These are phyloP conservation scores for Fusarium sp. DNA, from an alignment of 2,329 filamentous ascomycete genomes.

Conservation along the genomic window DNA sequence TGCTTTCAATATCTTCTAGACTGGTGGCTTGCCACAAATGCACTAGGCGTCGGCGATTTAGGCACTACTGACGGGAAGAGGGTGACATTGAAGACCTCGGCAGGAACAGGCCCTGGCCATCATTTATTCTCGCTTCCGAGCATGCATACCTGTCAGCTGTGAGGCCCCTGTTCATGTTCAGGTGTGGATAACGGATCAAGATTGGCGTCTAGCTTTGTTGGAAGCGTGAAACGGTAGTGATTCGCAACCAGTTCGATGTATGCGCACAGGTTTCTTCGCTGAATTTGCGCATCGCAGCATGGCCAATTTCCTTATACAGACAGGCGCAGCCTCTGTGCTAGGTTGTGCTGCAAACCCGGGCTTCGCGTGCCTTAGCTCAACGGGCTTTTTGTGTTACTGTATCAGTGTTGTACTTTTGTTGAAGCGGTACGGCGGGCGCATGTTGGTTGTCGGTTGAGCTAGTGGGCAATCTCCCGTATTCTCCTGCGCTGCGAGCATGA, in stretches of 20 bases:
- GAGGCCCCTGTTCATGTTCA: conserved; percentile 18
- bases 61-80: conserved; percentile 11
- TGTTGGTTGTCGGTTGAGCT: conserved; percentile 1
- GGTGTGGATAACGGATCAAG: conserved; percentile 17
- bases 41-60: conserved; percentile 9
- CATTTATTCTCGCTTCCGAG: conserved; percentile 17
- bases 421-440: neutral
- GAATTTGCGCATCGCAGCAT: conserved; percentile 12
- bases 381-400: neutral
- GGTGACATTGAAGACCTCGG: conserved; percentile 14
- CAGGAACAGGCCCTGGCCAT: conserved; percentile 11
- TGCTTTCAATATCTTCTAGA: conserved; percentile 18
- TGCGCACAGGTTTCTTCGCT: conserved; percentile 11
- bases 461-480: conserved; percentile 8
- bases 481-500: neutral
- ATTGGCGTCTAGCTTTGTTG: conserved; percentile 1
- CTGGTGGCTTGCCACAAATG: conserved; percentile 8
- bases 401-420: conserved; percentile 1
- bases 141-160: conserved; percentile 11
- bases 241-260: conserved; percentile 15
- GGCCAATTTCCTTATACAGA: conserved; percentile 32
- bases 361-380: conserved; percentile 21
- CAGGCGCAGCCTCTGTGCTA: conserved; percentile 26
- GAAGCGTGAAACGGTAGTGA: conserved; percentile 20
- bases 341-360: conserved; percentile 18